Conservation (phyloP, 2,329 filamentous ascomycete genomes). For the Ascochyta koolunga region DNA sequence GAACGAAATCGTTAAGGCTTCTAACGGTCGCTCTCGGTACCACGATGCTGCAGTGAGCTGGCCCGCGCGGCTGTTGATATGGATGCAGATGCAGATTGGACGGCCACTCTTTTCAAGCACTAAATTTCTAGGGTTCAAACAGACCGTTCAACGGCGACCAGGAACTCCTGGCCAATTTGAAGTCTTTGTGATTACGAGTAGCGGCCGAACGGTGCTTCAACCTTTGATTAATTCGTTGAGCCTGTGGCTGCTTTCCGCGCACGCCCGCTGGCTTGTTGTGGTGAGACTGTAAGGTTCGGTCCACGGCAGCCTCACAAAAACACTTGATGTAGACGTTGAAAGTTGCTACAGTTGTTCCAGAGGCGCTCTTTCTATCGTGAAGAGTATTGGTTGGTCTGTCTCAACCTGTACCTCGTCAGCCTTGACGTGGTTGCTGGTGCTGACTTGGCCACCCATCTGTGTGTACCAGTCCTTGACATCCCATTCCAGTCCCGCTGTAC, state of each 20-base stretch:
- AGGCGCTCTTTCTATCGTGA: constrained; percentile 53
- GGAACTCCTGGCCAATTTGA: not conserved
- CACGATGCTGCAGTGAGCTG: not conserved
- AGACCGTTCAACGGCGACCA: not conserved
- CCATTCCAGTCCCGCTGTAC: constrained; percentile 85
- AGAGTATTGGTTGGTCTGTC: constrained; percentile 53
- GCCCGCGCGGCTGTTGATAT: not conserved
- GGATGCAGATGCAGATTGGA: not conserved
- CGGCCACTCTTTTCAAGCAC: not conserved
- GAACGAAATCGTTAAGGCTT: not conserved
- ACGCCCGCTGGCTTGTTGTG: not conserved
- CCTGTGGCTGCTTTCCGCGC: not conserved
- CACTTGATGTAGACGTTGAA: not conserved
- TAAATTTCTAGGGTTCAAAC: not conserved
- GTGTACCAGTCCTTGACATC: constrained; percentile 83
- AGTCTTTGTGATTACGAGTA: not conserved
- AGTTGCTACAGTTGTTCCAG: not conserved
- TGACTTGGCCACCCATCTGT: constrained; percentile 55
- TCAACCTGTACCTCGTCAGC: constrained; percentile 48
- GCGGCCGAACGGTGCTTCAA: not conserved
- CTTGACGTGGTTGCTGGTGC: constrained; percentile 58
- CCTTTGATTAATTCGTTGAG: not conserved
- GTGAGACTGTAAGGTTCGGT: not conserved
- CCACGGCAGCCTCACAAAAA: not conserved
- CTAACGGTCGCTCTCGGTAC: not conserved